Evolutionary conservation across 2,329 filamentous ascomycete species (phyloP), one percentile per base, ranked within the genome.

Genomic region (Didymellaceae sp.): DNA sequence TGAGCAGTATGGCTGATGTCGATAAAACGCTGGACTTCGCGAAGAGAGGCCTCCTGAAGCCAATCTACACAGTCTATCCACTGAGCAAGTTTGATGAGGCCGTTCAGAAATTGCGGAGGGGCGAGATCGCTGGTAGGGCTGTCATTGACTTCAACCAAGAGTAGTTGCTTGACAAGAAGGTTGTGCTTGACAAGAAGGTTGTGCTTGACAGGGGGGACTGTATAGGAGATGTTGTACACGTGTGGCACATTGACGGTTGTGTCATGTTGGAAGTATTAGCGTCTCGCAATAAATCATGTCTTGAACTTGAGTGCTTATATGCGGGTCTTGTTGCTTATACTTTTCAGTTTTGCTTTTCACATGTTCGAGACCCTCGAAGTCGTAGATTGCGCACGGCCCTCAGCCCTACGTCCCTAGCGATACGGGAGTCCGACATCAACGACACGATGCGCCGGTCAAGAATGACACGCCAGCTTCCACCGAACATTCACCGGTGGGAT

Each of bases 121-220:
- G 80, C 0, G 72, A 83, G 58, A 74, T 83, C 34, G 78, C 80
- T 6, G 81, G 81, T 1, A 67, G 80, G 14, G 76, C 80, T 33
- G 80, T 83, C 10, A 74, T 83, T 16, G 78, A 82, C 58, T 83
- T 83, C 57, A 80, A 82, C 21, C 55, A 58, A 41, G 67, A 69
- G 33, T 72, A 68, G 51, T n/a, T n/a, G n/a, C n/a, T n/a, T n/a
- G n/a, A n/a, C n/a, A n/a, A n/a, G n/a, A n/a, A n/a, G n/a, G n/a
- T n/a, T n/a, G n/a, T n/a, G n/a, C n/a, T n/a, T n/a, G n/a, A n/a
- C n/a, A n/a, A n/a, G n/a, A n/a, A n/a, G n/a, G n/a, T n/a, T n/a
- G n/a, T n/a, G n/a, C n/a, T n/a, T 20, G 8, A 24, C 18, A 18
- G 17, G 24, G 24, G 18, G 31, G 42, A 38, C 7, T 46, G 31